Conservation (phyloP, 139 green algal genomes). For the Deuterostichococcus epilithicus region DNA sequence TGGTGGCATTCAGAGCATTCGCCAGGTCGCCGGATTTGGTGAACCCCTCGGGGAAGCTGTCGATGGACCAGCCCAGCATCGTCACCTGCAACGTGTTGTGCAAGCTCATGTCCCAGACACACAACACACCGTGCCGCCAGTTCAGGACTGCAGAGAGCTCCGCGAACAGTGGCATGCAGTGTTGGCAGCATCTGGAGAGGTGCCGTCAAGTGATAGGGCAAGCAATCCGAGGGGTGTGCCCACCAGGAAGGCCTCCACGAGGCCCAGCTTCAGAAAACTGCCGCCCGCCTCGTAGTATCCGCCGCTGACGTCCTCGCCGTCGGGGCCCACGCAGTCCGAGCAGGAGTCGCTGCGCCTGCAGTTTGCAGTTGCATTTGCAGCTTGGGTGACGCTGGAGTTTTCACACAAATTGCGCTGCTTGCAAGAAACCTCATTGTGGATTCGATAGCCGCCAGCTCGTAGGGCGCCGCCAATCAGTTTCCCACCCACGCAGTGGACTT, state of each 20-base stretch:
- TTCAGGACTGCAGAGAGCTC: not conserved
- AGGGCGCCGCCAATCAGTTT: not conserved
- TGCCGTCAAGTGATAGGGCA: not conserved
- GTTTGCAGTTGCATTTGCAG: not conserved
- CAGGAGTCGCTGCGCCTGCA: not conserved
- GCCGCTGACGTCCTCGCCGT: constrained; percentile 8
- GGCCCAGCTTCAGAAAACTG: constrained; percentile 11
- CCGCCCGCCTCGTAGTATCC: constrained; percentile 21
- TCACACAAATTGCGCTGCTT: not conserved
- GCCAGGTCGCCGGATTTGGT: not conserved
- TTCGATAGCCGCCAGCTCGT: not conserved
- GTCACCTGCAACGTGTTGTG: constrained; percentile 5
- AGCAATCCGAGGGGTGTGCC: not conserved
- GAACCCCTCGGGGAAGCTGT: not conserved
- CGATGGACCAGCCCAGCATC: constrained; percentile 2
- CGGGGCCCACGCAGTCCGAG: not conserved
- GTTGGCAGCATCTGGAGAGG: not conserved
- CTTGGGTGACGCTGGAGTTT: not conserved
- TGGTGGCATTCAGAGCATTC: not conserved
- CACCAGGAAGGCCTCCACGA: constrained; percentile 1
- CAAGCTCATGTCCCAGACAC: not conserved
- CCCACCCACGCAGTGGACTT: not conserved
- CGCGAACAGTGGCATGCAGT: not conserved
- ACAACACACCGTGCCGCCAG: not conserved
- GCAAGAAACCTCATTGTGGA: not conserved